A percentile compares a stretch with the other conserved stretches of the same genome.
Conservation (phyloP, 768 basidiomycete species). For the Tulasnella sp. region DNA sequence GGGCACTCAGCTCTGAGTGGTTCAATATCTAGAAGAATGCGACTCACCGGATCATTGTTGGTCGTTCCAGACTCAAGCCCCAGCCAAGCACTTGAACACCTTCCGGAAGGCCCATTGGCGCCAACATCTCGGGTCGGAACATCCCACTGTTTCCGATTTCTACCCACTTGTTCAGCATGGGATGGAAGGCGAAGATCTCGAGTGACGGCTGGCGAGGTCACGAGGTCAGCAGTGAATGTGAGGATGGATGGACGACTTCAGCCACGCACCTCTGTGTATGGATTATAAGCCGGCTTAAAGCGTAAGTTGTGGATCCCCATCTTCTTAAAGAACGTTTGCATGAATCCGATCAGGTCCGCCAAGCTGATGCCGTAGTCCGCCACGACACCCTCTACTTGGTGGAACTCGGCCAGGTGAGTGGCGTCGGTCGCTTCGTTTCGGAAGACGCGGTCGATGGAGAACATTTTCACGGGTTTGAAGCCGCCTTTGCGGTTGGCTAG, state of each 20-base stretch:
- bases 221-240: background rate
- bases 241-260: background rate
- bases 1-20: background rate
- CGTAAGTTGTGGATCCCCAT: conserved; percentile 91
- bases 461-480: conserved; percentile 85
- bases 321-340: conserved; percentile 96
- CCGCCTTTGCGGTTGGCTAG: conserved; percentile 77
- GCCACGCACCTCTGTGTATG: conserved; percentile 74
- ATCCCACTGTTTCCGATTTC: conserved; percentile 99
- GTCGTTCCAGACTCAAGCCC: conserved; percentile 89
- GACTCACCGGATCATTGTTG: conserved; percentile 93
- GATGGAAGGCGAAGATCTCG: conserved; percentile 98
- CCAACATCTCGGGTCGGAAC: conserved; percentile 99
- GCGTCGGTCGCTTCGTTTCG: conserved; percentile 98
- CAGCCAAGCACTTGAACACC: conserved; percentile 95
- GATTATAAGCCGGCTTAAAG: conserved; percentile 99
- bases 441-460: conserved; percentile 98
- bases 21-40: background rate
- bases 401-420: conserved; percentile 97
- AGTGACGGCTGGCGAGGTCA: conserved; percentile 59
- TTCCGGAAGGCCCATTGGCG: conserved; percentile 96
- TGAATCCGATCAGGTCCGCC: conserved; percentile 95
- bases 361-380: conserved; percentile 87
- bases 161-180: conserved; percentile 86
- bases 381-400: conserved; percentile 99